A percentile compares a stretch with the other conserved stretches of the same genome.
phyloP scores from a whole-genome alignment of 106 monocot species.

The Amphibolis antarctica region DNA sequence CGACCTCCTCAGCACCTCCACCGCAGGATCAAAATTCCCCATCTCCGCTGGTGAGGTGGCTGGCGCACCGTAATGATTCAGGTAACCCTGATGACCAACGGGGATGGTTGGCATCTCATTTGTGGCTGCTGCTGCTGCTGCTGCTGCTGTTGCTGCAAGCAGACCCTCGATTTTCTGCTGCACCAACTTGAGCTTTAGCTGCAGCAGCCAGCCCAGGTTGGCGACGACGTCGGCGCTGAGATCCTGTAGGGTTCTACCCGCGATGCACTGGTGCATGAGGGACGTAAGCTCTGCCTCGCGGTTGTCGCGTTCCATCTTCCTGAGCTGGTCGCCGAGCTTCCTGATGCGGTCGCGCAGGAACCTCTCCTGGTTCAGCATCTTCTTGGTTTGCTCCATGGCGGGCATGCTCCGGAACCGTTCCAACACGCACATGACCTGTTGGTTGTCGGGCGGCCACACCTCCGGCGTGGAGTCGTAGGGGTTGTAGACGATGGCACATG shows the following conservation, averaged over 20 bases:
- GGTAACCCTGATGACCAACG: background rate
- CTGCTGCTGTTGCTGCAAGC: no score
- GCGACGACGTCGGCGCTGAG: background rate
- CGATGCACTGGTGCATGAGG: background rate
- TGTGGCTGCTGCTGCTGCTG: no score
- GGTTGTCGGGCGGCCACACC: constrained; percentile 9
- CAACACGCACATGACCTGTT: constrained; percentile 1
- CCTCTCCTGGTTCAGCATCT: constrained; percentile 13
- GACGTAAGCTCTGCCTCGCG: background rate
- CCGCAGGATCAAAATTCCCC: no score
- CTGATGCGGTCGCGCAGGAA: constrained; percentile 8
- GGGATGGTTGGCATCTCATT: background rate
- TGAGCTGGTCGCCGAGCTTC: constrained; percentile 3
- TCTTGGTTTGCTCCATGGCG: constrained; percentile 9
- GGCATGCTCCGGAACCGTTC: constrained; percentile 7
- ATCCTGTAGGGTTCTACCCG: background rate
- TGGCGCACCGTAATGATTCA: no score
- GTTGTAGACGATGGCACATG: constrained; percentile 15
- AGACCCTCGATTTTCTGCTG: constrained; percentile 1
- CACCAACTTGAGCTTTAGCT: constrained; percentile 2
- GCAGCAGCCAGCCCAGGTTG: background rate
- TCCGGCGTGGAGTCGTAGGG: constrained; percentile 10
- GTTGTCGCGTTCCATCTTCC: constrained; percentile 1
- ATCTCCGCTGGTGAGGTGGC: no score
- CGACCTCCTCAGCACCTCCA: no score